Evolutionary conservation across 2,329 filamentous ascomycete species (phyloP).

Genomic region (Stagonosporopsis chrysanthemi): DNA sequence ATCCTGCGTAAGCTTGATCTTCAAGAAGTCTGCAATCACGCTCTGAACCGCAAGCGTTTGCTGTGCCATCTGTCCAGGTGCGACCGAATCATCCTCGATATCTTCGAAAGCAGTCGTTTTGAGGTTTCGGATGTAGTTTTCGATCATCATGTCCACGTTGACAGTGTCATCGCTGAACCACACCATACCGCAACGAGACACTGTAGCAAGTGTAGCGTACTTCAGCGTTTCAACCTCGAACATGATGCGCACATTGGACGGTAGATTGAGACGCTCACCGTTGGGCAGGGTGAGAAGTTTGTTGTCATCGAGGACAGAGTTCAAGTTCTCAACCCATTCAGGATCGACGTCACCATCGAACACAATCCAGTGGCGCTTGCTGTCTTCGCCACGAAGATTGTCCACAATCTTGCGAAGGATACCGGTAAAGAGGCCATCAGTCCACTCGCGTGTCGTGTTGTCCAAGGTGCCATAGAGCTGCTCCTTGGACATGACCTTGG

Average conservation of each 20-base stretch:
- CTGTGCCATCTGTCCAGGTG: constrained; percentile 57
- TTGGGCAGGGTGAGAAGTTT: constrained; percentile 97
- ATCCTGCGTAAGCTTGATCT: constrained; percentile 77
- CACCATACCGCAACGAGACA: constrained; percentile 99
- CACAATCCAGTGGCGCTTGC: constrained; percentile 98
- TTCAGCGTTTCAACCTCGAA: constrained; percentile 98
- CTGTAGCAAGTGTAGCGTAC: constrained; percentile 97
- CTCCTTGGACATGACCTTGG: constrained; percentile 99
- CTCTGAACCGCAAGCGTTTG: constrained; percentile 81
- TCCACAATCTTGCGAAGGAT: constrained; percentile 98
- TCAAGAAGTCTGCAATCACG: constrained; percentile 80
- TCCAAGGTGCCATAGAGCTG: constrained; percentile 94
- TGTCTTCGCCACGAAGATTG: constrained; percentile 95
- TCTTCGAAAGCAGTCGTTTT: constrained; percentile 89
- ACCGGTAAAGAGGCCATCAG: constrained; percentile 96
- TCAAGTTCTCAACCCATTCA: constrained; percentile 99
- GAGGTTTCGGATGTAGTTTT: constrained; percentile 86
- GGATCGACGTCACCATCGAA: constrained; percentile 99
- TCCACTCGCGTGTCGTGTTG: constrained; percentile 98
- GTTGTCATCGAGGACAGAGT: constrained; percentile 99
- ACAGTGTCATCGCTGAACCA: constrained; percentile 99
- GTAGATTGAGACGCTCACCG: constrained; percentile 94
- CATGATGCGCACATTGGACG: constrained; percentile 97
- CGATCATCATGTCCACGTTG: constrained; percentile 88
- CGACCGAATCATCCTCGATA: constrained; percentile 87